Evolutionary conservation across 768 basidiomycete species (phyloP), one percentile per base, ranked within the genome.

Genomic region (Macrocybe gigantea): DNA sequence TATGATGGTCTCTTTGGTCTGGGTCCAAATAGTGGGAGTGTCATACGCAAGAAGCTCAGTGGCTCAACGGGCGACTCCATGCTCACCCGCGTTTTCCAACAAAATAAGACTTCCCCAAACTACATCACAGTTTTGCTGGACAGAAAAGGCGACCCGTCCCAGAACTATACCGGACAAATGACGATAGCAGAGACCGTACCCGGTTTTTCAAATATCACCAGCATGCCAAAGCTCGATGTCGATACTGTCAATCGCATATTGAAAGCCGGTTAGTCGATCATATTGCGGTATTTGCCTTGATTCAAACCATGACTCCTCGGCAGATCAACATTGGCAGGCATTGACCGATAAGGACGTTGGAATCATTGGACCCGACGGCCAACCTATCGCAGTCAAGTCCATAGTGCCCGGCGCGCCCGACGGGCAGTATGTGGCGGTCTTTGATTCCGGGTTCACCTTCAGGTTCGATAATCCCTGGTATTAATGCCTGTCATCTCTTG

Each of bases 281-380:
- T 33, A 14, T 40, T 32, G 33, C 40, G 38, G n/a, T 31, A 9
- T 30, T 37, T 7, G 10, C 42, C 15, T 36, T 4, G 33, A 36
- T n/a, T 38, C 8, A 30, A n/a, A 14, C 34, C 10, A 6, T 30
- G 22, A n/a, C 9, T 14, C 38, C 5, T 45, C 49, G 29, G 46
- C 56, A 59, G 84, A 88, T 56, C 88, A 90, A 65, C 88, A 91
- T 62, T 91, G 88, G 88, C 86, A 88, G 56, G 71, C 80, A 9
- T 62, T 83, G 47, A 82, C 83, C 0, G 85, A 90, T 65, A 73
- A 75, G 53, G 58, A 77, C 46, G 64, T 68, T 39, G 86, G 83
- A 22, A 78, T 91, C 41, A 82, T 85, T 53, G 88, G 88, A 6
- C 88, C 88, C 0, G 88, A 89, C 56, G 86, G 87, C 15, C 66